Evolutionary conservation across 768 basidiomycete species (phyloP).

Genomic region (Candolleomyces aberdarensis): DNA sequence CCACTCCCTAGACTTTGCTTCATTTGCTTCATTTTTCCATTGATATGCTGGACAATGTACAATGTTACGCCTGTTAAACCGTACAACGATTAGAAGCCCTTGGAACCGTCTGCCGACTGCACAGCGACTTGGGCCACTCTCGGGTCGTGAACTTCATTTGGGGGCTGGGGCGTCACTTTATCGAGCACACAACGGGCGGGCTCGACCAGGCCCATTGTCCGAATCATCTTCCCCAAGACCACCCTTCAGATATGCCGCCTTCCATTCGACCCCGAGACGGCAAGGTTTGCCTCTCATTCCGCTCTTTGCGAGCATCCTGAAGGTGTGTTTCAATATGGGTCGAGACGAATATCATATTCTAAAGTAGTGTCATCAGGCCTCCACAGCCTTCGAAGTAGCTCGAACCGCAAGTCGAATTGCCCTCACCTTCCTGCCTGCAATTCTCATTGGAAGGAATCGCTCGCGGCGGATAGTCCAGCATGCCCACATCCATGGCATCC

Average conservation of each 20-base stretch:
- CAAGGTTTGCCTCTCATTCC: conserved; percentile 43
- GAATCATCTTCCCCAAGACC: neutral
- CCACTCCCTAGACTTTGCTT: conserved; percentile 38
- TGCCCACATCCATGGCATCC: conserved; percentile 48
- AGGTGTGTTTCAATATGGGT: conserved; percentile 39
- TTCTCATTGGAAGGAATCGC: conserved; percentile 57
- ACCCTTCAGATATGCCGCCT: conserved; percentile 16
- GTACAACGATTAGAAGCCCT: conserved; percentile 19
- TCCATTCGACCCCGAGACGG: conserved; percentile 37
- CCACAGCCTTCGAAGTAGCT: conserved; percentile 68
- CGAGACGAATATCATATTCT: too few relatives aligned
- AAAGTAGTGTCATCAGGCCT: conserved; percentile 45
- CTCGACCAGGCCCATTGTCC: neutral
- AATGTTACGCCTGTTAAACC: conserved; percentile 48
- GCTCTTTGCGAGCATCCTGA: conserved; percentile 56
- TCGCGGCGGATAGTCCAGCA: conserved; percentile 48
- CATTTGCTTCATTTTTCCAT: conserved; percentile 1
- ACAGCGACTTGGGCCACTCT: too few relatives aligned
- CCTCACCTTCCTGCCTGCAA: conserved; percentile 70
- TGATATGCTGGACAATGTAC: conserved; percentile 38
- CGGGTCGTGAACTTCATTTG: neutral
- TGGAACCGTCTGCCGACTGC: neutral
- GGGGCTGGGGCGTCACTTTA: neutral
- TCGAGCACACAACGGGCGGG: neutral
- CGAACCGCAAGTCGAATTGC: conserved; percentile 69